phyloP scores from a whole-genome alignment of 1,139 yeast species.

The Zhuliangozyma parablackwelliae region DNA sequence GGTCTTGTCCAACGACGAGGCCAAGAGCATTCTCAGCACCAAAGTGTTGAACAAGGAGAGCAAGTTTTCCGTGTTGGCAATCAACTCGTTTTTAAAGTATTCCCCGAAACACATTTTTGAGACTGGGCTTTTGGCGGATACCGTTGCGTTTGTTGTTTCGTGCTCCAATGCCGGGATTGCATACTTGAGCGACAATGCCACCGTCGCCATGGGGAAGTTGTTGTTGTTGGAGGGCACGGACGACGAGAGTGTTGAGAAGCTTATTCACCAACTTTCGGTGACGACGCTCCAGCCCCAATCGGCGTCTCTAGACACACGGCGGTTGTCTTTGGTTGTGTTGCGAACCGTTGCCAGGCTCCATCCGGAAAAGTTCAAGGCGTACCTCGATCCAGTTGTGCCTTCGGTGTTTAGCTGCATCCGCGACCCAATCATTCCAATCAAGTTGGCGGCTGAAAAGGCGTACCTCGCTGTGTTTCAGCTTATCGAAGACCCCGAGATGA shows the following conservation, averaged over 20 bases:
- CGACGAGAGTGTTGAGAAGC: constrained; percentile 25
- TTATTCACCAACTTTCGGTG: constrained; percentile 49
- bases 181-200: constrained; percentile 74
- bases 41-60: constrained; percentile 55
- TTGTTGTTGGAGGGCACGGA: constrained; percentile 50
- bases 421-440: constrained; percentile 82
- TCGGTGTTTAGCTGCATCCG: constrained; percentile 79
- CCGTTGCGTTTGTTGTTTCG: constrained; percentile 35
- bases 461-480: constrained; percentile 68
- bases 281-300: constrained; percentile 51
- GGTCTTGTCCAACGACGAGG: constrained; percentile 63
- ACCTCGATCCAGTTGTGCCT: constrained; percentile 59
- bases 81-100: constrained; percentile 77
- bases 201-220: constrained; percentile 80
- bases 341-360: constrained; percentile 71
- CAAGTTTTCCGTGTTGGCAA: constrained; percentile 64
- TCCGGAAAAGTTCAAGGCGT: constrained; percentile 41
- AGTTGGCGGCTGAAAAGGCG: constrained; percentile 92
- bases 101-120: constrained; percentile 61
- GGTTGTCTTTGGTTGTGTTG: constrained; percentile 71
- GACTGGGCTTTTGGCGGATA: constrained; percentile 43
- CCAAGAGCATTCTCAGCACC: constrained; percentile 51
- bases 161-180: constrained; percentile 45
- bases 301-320: constrained; percentile 71
- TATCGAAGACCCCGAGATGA: constrained; percentile 64